Percentiles rank a stretch among this genome's conserved stretches.
phyloP scores from a whole-genome alignment of 768 basidiomycete genomes.

The Lactifluus pinguis region DNA sequence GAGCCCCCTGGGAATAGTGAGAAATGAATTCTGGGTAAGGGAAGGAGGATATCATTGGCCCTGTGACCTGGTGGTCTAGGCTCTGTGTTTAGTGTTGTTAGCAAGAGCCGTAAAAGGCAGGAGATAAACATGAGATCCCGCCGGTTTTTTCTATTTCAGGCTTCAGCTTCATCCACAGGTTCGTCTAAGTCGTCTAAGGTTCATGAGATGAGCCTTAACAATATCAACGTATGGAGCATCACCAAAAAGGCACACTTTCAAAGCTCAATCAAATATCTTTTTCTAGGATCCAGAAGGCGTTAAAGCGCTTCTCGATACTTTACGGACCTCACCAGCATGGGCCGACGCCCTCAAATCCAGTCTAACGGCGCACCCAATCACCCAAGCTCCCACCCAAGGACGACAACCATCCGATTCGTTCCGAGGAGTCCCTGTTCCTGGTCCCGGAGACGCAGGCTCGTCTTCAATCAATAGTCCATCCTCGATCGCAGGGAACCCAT shows the following conservation, averaged over 20 bases:
- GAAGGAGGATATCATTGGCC: too few species aligned
- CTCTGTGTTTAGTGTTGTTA: too few species aligned
- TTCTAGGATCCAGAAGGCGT: slow-evolving; percentile 27
- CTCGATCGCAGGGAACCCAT: background rate
- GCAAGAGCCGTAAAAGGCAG: background rate
- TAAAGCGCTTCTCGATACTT: slow-evolving; percentile 60
- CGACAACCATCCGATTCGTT: background rate
- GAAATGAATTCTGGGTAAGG: too few species aligned
- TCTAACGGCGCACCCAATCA: slow-evolving; percentile 1
- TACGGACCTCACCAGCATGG: slow-evolving; percentile 64
- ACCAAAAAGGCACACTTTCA: background rate
- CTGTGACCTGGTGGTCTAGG: too few species aligned
- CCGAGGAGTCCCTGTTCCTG: background rate
- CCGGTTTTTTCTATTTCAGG: slow-evolving; percentile 1
- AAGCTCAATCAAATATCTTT: background rate
- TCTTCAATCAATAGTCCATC: background rate
- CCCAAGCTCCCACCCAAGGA: slow-evolving; percentile 2
- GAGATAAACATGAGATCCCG: background rate
- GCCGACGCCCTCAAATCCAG: slow-evolving; percentile 33
- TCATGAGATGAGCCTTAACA: slow-evolving; percentile 5
- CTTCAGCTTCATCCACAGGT: background rate
- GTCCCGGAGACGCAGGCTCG: background rate
- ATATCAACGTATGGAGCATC: slow-evolving; percentile 8
- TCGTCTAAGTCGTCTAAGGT: background rate
- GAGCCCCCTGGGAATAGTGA: too few species aligned